A percentile compares a stretch with the other conserved stretches of the same genome.
Evolutionary conservation across 768 basidiomycete species (phyloP).

Genomic region (Ramaria sp.): DNA sequence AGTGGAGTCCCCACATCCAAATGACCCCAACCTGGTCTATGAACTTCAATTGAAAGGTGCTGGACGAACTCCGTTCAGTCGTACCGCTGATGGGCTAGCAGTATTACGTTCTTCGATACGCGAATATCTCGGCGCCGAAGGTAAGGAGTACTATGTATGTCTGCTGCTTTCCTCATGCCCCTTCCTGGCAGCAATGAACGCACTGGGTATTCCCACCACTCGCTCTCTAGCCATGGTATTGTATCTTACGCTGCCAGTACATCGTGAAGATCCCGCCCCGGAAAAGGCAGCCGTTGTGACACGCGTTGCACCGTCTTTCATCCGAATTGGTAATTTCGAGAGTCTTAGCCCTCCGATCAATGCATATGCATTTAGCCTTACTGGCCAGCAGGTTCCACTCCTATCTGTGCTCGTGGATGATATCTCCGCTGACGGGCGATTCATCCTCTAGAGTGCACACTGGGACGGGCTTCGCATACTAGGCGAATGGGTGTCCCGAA

Average conservation of each 20-base stretch:
- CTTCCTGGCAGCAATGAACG: constrained; percentile 45
- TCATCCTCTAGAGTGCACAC: constrained; percentile 31
- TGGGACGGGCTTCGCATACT: constrained; percentile 65
- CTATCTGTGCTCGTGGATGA: not conserved
- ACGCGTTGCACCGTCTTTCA: constrained; percentile 79
- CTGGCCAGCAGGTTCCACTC: constrained; percentile 48
- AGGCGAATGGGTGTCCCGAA: constrained; percentile 59
- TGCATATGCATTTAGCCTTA: constrained; percentile 58
- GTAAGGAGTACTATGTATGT: constrained; percentile 24
- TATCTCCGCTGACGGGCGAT: not conserved
- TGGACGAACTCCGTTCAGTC: constrained; percentile 89
- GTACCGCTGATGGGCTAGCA: constrained; percentile 88
- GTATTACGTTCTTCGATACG: constrained; percentile 91
- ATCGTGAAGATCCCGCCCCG: constrained; percentile 46
- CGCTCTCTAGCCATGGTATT: constrained; percentile 74
- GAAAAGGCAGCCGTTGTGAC: constrained; percentile 70
- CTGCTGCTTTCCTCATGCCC: not conserved
- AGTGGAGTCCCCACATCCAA: constrained; percentile 75
- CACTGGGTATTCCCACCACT: constrained; percentile 80
- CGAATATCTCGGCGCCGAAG: constrained; percentile 91
- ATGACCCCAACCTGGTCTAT: constrained; percentile 41
- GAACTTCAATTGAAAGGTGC: constrained; percentile 95
- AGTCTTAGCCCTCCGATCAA: constrained; percentile 62
- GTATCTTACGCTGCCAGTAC: constrained; percentile 61
- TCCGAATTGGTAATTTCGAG: constrained; percentile 88